Conservation (phyloP, 2,329 filamentous ascomycete species). For the Alternaria burnsii region DNA sequence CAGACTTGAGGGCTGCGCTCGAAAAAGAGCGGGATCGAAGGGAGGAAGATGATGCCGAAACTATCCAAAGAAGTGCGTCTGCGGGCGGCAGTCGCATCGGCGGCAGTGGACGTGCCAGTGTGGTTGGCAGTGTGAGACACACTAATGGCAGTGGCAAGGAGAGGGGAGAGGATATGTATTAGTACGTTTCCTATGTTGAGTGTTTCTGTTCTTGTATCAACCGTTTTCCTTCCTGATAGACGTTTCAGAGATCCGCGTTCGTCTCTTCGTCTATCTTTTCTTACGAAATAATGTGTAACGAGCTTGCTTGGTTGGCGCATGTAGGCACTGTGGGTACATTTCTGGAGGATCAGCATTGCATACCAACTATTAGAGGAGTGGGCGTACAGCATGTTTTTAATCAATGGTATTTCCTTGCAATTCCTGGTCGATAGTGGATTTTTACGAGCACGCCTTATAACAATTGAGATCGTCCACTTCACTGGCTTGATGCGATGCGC, state of each 20-base stretch:
- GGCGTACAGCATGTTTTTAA: conserved; percentile 1
- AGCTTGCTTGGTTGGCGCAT: conserved; percentile 9
- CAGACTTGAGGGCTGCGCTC: conserved; percentile 71
- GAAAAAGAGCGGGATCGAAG: conserved; percentile 61
- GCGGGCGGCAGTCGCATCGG: conserved; percentile 29
- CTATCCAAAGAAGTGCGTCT: conserved; percentile 27
- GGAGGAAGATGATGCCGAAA: conserved; percentile 28
- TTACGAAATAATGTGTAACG: conserved; percentile 20
- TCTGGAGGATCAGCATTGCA: conserved; percentile 2
- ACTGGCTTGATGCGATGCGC: background rate
- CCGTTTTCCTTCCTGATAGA: conserved; percentile 10
- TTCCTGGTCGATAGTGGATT: background rate
- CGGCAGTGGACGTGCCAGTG: conserved; percentile 32
- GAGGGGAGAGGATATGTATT: conserved; percentile 32
- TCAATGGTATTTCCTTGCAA: background rate
- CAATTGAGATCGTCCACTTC: background rate
- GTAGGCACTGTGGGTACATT: conserved; percentile 1
- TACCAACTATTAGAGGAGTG: background rate
- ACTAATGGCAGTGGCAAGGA: conserved; percentile 20
- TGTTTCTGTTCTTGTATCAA: conserved; percentile 2
- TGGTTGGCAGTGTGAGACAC: conserved; percentile 22
- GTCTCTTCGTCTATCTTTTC: conserved; percentile 3
- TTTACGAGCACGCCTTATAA: too few relatives aligned
- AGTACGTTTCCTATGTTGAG: conserved; percentile 20
- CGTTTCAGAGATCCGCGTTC: conserved; percentile 7